Base-by-base conservation (phyloP, 768 basidiomycete species). In the Mrakia blollopis region DNA sequence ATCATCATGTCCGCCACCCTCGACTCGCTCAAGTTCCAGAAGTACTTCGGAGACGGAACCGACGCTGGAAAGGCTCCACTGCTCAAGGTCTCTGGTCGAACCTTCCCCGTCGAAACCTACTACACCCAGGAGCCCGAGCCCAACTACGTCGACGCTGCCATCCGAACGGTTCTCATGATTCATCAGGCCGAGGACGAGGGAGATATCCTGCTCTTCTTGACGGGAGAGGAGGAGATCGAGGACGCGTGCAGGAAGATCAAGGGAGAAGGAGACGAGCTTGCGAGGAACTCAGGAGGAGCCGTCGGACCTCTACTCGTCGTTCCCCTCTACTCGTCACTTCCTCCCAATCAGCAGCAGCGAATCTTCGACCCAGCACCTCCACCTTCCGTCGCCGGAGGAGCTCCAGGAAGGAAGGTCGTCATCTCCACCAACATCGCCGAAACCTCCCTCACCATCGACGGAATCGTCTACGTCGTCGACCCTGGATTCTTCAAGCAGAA, bases 1-100 rank as follows among this genome's bases (percentile, higher is more conserved):
- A 95, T 99, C 79, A 85, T 99, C 87, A 99, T 99, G 96, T 94
- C 92, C 54, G 97, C 97, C 23, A 99, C 97, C 0, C 90, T 99
- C 28, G 96, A 98, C 81, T 93, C 96, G 0, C 87, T 91, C 82
- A 98, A 98, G 83, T 98, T 98, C 85, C 94, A 94, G 83, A 92
- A 91, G 81, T 99, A 98, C 86, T 98, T 98, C 82, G 85, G 86
- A 57, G 82, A 83, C 70, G 82, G 81, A 41, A 83, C 83, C 23
- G 83, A 83, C 9, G 89, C 74, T 73, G 84, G 85, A 76, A 72
- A 86, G 2, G 92, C 91, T 0, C 93, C 93, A 0, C 85, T 94
- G 3, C 93, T 94, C 87, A 93, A 92, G 81, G 92, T 94, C 7
- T 93, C 94, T 0, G 94, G 94, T 50, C 88, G 94, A 37, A 94